phyloP scores from a whole-genome alignment of 2,329 filamentous ascomycete genomes.

The Epichloe amarillans region DNA sequence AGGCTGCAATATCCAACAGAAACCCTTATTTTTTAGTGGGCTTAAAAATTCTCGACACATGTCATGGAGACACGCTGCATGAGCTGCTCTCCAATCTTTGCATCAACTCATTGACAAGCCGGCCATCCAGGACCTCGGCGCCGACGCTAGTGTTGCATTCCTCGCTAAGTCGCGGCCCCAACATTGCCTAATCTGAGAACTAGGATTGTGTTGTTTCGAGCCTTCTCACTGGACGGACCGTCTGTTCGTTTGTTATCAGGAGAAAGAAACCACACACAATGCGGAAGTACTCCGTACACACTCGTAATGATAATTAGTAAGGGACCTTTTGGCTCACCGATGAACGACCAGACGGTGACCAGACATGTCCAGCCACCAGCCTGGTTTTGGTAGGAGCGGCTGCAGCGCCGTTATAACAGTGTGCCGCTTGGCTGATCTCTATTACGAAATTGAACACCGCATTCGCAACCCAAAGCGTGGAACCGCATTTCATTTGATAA shows the following conservation, averaged over 20 bases:
- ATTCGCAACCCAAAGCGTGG: conserved; percentile 13
- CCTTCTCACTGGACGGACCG: conserved; percentile 5
- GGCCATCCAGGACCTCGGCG: background rate
- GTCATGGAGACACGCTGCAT: too few relatives aligned
- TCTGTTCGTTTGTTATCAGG: conserved; percentile 9
- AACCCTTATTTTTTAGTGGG: too few relatives aligned
- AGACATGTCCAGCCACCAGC: background rate
- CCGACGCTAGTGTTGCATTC: too few relatives aligned
- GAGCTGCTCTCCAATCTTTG: too few relatives aligned
- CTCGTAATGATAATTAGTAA: background rate
- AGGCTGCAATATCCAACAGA: too few relatives aligned
- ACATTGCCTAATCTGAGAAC: conserved; percentile 1
- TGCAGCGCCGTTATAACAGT: background rate
- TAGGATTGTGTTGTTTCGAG: background rate
- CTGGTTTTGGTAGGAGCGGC: conserved; percentile 1
- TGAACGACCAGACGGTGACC: background rate
- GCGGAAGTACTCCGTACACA: background rate
- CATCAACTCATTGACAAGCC: too few relatives aligned
- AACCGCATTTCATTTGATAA: conserved; percentile 28
- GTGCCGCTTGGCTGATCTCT: conserved; percentile 1
- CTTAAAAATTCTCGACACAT: too few relatives aligned
- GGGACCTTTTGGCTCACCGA: too few relatives aligned
- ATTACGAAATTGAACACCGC: conserved; percentile 37
- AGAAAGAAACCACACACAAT: conserved; percentile 24
- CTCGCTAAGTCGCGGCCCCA: background rate